Evolutionary conservation across 208 protist species (phyloP).

Genomic region (Leishmania aethiopica): DNA sequence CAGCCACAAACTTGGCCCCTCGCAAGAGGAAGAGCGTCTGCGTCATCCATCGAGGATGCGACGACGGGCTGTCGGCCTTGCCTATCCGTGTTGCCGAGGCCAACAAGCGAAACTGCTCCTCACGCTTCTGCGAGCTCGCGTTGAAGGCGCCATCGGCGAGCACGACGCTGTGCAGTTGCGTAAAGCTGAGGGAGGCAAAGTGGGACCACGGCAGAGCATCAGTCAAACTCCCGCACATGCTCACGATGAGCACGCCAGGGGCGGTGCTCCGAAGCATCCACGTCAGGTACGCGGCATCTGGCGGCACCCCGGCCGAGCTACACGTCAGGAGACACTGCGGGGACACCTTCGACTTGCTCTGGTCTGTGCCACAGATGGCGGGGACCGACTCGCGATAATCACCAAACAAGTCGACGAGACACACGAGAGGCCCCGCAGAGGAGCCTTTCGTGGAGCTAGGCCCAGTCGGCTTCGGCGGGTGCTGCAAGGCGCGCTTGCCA

Average conservation of each 20-base stretch:
- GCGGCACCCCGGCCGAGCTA: conserved; percentile 31
- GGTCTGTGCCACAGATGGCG: conserved; percentile 34
- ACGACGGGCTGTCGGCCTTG: background rate
- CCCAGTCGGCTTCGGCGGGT: conserved; percentile 2
- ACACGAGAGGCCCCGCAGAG: conserved; percentile 22
- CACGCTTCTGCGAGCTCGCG: conserved; percentile 51
- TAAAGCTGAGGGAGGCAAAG: conserved; percentile 43
- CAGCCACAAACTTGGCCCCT: conserved; percentile 60
- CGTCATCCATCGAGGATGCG: conserved; percentile 41
- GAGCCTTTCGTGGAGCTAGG: conserved; percentile 8
- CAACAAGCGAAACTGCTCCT: conserved; percentile 49
- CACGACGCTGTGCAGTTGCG: conserved; percentile 50
- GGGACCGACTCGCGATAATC: conserved; percentile 49
- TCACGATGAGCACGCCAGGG: conserved; percentile 28
- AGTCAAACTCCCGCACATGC: conserved; percentile 52
- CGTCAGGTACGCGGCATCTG: conserved; percentile 42
- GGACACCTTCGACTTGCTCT: conserved; percentile 30
- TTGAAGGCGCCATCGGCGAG: conserved; percentile 52
- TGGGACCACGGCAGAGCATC: conserved; percentile 37
- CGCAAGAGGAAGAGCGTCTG: conserved; percentile 68
- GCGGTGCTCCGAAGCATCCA: conserved; percentile 36
- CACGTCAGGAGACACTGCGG: conserved; percentile 47
- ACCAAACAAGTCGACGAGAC: conserved; percentile 69
- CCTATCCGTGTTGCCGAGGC: background rate
- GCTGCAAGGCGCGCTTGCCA: conserved; percentile 13